A percentile compares a stretch with the other conserved stretches of the same genome.
phyloP scores from a whole-genome alignment of 139 green algal species.

The Picochlorum costavermella region DNA sequence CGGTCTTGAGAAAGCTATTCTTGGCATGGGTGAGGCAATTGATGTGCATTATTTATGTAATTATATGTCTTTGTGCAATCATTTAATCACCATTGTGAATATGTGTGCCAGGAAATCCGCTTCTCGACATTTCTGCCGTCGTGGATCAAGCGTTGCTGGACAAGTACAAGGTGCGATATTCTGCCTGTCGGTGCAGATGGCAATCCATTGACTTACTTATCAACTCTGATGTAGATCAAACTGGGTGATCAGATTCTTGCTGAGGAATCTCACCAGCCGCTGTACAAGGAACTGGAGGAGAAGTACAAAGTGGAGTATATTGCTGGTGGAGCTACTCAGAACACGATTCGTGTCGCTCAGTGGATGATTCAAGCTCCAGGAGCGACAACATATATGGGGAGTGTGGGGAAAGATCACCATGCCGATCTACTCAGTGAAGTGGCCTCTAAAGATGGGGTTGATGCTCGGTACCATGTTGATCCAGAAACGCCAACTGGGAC shows the following conservation, averaged over 20 bases:
- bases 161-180: constrained; percentile 72
- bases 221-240: constrained; percentile 60
- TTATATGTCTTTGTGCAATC: not conserved
- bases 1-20: constrained; percentile 17
- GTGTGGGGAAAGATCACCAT: constrained; percentile 91
- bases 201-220: not conserved
- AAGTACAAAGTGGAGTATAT: constrained; percentile 89
- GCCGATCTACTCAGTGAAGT: constrained; percentile 67
- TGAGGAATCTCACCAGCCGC: constrained; percentile 90
- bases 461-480: constrained; percentile 87
- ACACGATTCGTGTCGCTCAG: constrained; percentile 92
- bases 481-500: constrained; percentile 79
- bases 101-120: constrained; percentile 72
- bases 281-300: constrained; percentile 85
- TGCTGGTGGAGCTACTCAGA: constrained; percentile 94
- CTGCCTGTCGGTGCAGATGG: not conserved
- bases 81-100: not conserved
- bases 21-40: constrained; percentile 11
- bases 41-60: not conserved
- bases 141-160: constrained; percentile 78
- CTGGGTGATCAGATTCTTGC: constrained; percentile 95
- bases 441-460: constrained; percentile 54
- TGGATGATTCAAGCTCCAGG: constrained; percentile 88
- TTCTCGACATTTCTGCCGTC: constrained; percentile 86
- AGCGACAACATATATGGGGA: constrained; percentile 91